These are phyloP conservation scores for Tolypocladium amazonense DNA, from an alignment of 2,329 filamentous ascomycete genomes.

Conservation along the genomic window DNA sequence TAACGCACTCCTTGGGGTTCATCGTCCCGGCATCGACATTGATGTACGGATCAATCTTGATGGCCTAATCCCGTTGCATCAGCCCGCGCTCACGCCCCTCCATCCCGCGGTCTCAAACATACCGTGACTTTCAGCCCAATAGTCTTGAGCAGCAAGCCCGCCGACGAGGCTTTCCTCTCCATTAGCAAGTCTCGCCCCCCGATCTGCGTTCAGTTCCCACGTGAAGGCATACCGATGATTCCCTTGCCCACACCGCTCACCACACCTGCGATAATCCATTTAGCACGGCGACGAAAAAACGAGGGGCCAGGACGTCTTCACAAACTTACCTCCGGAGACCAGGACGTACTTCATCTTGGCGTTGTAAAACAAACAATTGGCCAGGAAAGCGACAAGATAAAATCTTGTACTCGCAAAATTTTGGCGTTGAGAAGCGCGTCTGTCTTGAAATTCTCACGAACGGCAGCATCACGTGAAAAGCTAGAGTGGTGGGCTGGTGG, in stretches of 20 bases:
- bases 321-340: slow-evolving; percentile 57
- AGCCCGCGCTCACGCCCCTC: neutral
- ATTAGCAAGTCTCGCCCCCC: neutral
- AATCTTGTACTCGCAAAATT: slow-evolving; percentile 1
- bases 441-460: neutral
- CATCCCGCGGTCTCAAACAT: neutral
- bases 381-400: neutral
- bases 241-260: slow-evolving; percentile 38
- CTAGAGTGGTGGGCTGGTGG: neutral
- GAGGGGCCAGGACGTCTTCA: slow-evolving; percentile 14
- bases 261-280: slow-evolving; percentile 18
- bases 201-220: neutral
- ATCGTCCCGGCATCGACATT: slow-evolving; percentile 23
- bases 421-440: neutral
- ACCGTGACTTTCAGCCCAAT: slow-evolving; percentile 14
- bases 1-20: slow-evolving; percentile 20
- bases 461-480: neutral
- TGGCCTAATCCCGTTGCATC: slow-evolving; percentile 2
- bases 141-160: slow-evolving; percentile 40
- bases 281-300: neutral
- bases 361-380: neutral
- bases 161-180: slow-evolving; percentile 46
- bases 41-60: slow-evolving; percentile 36
- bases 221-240: slow-evolving; percentile 9
- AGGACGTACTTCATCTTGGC: slow-evolving; percentile 70